phyloP scores from a whole-genome alignment of 1,284 basidiomycete species.

The Cystobasidiaceae sp. region DNA sequence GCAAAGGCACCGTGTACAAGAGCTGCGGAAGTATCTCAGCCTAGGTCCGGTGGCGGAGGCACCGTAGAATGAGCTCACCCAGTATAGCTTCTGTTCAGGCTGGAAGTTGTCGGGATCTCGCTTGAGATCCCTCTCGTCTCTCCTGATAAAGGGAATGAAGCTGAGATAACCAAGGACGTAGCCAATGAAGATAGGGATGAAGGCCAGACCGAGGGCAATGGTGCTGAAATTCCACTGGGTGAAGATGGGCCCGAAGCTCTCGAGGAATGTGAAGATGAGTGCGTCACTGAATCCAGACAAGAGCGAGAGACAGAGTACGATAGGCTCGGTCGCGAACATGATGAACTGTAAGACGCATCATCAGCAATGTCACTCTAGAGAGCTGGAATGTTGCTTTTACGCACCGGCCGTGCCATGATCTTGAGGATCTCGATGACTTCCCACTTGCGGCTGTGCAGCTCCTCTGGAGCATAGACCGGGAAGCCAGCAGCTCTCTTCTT shows the following conservation, averaged over 20 bases:
- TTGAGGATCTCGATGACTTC: constrained; percentile 44
- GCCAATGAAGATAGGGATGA: constrained; percentile 48
- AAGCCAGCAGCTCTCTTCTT: constrained; percentile 43
- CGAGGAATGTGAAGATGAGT: constrained; percentile 44
- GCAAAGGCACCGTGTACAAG: constrained; percentile 46
- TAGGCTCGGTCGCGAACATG: constrained; percentile 46
- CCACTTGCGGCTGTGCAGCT: constrained; percentile 43
- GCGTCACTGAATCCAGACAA: constrained; percentile 49
- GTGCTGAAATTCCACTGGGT: constrained; percentile 43
- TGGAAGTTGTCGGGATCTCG: constrained; percentile 11
- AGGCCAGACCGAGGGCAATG: constrained; percentile 43
- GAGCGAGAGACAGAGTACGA: constrained; percentile 45
- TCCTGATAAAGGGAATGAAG: constrained; percentile 45
- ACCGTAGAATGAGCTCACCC: no score
- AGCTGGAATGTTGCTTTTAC: constrained; percentile 43
- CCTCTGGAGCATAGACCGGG: constrained; percentile 48
- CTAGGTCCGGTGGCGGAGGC: no score
- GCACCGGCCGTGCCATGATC: constrained; percentile 44
- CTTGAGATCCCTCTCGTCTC: neutral
- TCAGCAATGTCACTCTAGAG: constrained; percentile 44
- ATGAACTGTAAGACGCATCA: constrained; percentile 43
- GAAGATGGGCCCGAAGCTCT: constrained; percentile 45
- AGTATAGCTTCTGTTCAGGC: constrained; percentile 43
- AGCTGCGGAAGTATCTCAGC: constrained; percentile 36
- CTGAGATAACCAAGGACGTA: constrained; percentile 47